Base-by-base conservation (phyloP, 1,284 basidiomycete species). In the Leccinum solheimii region DNA sequence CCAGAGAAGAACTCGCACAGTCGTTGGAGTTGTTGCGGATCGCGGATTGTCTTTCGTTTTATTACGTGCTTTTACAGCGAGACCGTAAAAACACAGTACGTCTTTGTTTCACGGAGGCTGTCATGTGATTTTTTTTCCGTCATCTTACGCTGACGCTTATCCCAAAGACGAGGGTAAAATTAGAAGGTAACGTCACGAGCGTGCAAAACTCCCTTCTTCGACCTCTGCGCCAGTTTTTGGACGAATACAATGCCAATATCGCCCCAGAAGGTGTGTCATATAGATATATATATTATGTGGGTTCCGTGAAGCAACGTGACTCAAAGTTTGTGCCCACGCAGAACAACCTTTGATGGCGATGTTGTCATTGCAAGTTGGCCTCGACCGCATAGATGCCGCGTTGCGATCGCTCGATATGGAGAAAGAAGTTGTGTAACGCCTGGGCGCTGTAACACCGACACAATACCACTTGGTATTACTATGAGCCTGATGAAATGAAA, bases 41-140 rank as follows among this genome's bases (percentile, higher is more conserved):
- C 23, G 60, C 62, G 2, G 74, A 73, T 23, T 75, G 75, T 48
- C 72, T 73, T 3, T 73, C 74, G 16, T 75, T 73, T 60, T 73
- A 75, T 49, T 73, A 74, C 6, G 64, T 73, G 45, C 64, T 73
- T 11, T 59, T 73, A 48, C 74, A 69, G 14, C 65, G 72, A 50
- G 72, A 73, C 50, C 51, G 16, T 26, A 62, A 67, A 21, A 73
- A 73, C 52, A 67, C 51, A 63, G 72, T 72, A 36, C 9, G 57
- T 57, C 45, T 34, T n/a, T 23, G 10, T 9, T 9, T 1, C 36
- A 13, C 16, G 7, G 38, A 7, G 53, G 10, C 59, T 3, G n/a
- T 43, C 48, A 45, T 19, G 19, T 11, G 43, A 21, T 13, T 19
- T 9, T 10, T 59, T 11, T 16, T 34, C 8, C 21, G 13, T 2